These are phyloP conservation scores for Citrus reticulata DNA, from an alignment of 345 rosid species.

Conservation along the genomic window DNA sequence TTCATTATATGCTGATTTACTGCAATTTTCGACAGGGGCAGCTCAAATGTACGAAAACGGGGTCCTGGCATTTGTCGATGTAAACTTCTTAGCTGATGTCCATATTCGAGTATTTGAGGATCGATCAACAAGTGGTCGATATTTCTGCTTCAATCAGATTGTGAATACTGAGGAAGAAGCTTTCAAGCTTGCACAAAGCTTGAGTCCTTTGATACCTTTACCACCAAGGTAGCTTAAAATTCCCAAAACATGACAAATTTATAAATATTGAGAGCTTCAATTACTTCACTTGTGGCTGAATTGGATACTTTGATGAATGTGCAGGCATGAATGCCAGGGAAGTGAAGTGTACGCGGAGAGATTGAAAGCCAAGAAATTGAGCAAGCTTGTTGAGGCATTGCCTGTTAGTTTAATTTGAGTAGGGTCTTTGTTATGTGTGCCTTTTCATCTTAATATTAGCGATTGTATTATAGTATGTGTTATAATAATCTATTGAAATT, in stretches of 20 bases:
- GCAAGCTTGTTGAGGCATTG: conserved; percentile 64
- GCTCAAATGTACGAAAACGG: conserved; percentile 83
- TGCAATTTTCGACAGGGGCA: conserved; percentile 48
- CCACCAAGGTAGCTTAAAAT: conserved; percentile 46
- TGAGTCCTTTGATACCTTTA: conserved; percentile 63
- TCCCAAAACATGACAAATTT: not conserved
- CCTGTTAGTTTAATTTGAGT: conserved; percentile 21
- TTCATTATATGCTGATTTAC: not conserved
- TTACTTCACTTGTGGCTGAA: not conserved
- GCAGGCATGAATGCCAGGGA: conserved; percentile 56
- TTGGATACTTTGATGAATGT: not conserved
- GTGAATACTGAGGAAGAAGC: conserved; percentile 62
- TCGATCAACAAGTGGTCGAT: conserved; percentile 60
- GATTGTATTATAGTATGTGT: not conserved
- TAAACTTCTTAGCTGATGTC: conserved; percentile 56
- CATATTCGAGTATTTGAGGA: conserved; percentile 74
- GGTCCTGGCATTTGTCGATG: conserved; percentile 60
- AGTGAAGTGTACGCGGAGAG: conserved; percentile 55
- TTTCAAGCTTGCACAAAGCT: conserved; percentile 46
- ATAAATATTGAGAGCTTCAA: not conserved
- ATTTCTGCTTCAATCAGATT: conserved; percentile 74
- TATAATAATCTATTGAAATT: not conserved
- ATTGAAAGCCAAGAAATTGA: conserved; percentile 59
- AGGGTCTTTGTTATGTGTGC: not conserved
- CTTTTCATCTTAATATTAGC: not conserved